Evolutionary conservation across 1,284 basidiomycete genomes (phyloP), one percentile per base, ranked within the genome.

Genomic region (Ustilago cynodontis): DNA sequence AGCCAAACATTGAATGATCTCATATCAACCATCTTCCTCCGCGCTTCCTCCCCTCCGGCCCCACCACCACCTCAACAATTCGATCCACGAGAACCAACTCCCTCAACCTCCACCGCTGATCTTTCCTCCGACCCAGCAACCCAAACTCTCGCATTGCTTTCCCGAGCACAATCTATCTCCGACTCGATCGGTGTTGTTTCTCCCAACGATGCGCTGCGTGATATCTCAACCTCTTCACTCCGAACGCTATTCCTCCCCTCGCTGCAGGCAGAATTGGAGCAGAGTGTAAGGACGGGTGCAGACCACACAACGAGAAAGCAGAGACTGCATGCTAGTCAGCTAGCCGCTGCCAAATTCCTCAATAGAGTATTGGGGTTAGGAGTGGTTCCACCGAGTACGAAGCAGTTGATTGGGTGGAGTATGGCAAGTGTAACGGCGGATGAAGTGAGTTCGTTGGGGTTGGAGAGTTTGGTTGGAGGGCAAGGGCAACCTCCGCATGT

Each of bases 141-240:
- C 13, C 39, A 58, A 10, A 70, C 66, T 2, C 54, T 77, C 0
- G n/a, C 63, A 14, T 52, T 77, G 16, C 50, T 80, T 2, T 13
- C 37, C 3, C 64, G 71, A 1, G 80, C 76, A 0, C 71, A 78
- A 33, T 71, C 67, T 29, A 63, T 77, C 16, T 71, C 80, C 1
- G 70, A 80, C 55, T 78, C 80, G 4, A 61, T 78, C 49, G 62
- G 59, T 31, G 65, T 83, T 31, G 59, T 83, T n/a, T 77, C 71
- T 3, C 45, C 56, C 52, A 80, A 81, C 65, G 81, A 83, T 29
- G 59, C 63, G 3, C 41, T 81, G 39, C 51, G 75, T 5, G 81
- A 83, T 47, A 77, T 83, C 18, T 74, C 76, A 22, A 83, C 81
- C 29, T 74, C 71, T 16, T 73, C 80, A 9, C 71, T 83, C 20